These are phyloP conservation scores for Sungouiella blattae DNA, from an alignment of 805 yeast species.

Conservation along the genomic window DNA sequence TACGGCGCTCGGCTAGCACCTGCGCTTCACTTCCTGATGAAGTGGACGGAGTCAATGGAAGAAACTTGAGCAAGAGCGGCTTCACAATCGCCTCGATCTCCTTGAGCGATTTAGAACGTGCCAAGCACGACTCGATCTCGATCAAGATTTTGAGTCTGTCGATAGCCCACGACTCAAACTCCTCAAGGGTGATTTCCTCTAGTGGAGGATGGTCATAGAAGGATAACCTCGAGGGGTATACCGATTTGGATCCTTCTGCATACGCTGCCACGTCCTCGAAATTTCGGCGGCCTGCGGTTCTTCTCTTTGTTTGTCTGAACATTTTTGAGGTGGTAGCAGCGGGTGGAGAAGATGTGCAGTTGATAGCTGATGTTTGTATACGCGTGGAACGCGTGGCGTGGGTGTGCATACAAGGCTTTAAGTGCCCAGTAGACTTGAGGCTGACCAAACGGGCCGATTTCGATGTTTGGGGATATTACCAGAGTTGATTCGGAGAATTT, in stretches of 20 bases:
- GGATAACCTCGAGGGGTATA: conserved; percentile 62
- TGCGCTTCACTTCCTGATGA: conserved; percentile 32
- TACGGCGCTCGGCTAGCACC: conserved; percentile 59
- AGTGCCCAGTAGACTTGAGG: no score
- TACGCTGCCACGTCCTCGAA: conserved; percentile 40
- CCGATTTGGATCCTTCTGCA: conserved; percentile 25
- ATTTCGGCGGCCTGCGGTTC: conserved; percentile 70
- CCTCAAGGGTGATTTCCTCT: conserved; percentile 84
- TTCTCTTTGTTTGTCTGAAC: conserved; percentile 73
- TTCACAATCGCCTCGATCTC: conserved; percentile 65
- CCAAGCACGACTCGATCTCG: conserved; percentile 74
- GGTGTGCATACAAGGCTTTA: no score
- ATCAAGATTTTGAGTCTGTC: conserved; percentile 80
- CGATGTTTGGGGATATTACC: no score
- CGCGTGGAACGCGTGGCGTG: no score
- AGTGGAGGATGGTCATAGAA: conserved; percentile 76
- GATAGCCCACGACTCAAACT: conserved; percentile 94
- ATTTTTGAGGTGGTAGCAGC: conserved; percentile 24
- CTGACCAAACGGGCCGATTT: no score
- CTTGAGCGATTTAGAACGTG: conserved; percentile 57
- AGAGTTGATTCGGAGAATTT: no score
- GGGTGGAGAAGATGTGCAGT: background rate
- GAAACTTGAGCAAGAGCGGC: conserved; percentile 57
- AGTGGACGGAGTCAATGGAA: conserved; percentile 55
- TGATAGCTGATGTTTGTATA: background rate